These are phyloP conservation scores for Calonectria honghensis DNA, from an alignment of 2,329 filamentous ascomycete genomes.

Conservation along the genomic window DNA sequence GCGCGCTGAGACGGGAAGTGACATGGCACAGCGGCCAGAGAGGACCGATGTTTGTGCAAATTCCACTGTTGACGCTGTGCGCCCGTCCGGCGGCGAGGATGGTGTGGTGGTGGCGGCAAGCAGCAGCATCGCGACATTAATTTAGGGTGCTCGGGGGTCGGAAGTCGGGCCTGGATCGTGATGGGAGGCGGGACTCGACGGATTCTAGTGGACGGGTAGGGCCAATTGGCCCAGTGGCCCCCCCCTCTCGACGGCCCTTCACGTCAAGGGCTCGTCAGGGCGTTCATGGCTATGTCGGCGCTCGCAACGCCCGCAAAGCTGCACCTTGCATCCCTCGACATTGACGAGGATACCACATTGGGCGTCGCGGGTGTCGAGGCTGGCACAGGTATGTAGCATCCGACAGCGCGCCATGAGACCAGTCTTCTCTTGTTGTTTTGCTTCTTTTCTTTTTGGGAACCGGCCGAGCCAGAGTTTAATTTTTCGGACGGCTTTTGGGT, in stretches of 20 bases:
- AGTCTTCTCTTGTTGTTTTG: background rate
- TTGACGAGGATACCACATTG: slow-evolving; percentile 45
- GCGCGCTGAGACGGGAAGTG: background rate
- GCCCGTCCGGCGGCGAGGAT: slow-evolving; percentile 34
- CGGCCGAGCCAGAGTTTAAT: background rate
- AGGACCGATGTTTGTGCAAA: background rate
- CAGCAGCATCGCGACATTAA: slow-evolving; percentile 19
- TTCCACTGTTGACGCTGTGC: slow-evolving; percentile 25
- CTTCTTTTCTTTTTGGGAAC: background rate
- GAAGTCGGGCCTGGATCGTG: slow-evolving; percentile 20
- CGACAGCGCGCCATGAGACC: background rate
- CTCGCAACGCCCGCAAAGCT: slow-evolving; percentile 52
- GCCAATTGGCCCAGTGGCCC: slow-evolving; percentile 1
- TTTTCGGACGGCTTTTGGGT: background rate
- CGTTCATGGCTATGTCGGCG: slow-evolving; percentile 37
- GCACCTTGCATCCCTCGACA: slow-evolving; percentile 49
- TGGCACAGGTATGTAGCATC: slow-evolving; percentile 25
- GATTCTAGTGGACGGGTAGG: slow-evolving; percentile 2
- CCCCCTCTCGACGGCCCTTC: slow-evolving; percentile 12
- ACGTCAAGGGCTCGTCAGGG: slow-evolving; percentile 26
- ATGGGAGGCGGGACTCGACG: slow-evolving; percentile 21
- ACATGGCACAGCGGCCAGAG: slow-evolving; percentile 4
- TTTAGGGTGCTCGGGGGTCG: slow-evolving; percentile 24
- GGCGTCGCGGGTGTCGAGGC: slow-evolving; percentile 8
- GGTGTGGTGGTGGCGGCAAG: slow-evolving; percentile 25